A percentile compares a stretch with the other conserved stretches of the same genome.
Evolutionary conservation across 192 early-diverging fungal genomes (phyloP).

Genomic region (Linnemannia zychae): DNA sequence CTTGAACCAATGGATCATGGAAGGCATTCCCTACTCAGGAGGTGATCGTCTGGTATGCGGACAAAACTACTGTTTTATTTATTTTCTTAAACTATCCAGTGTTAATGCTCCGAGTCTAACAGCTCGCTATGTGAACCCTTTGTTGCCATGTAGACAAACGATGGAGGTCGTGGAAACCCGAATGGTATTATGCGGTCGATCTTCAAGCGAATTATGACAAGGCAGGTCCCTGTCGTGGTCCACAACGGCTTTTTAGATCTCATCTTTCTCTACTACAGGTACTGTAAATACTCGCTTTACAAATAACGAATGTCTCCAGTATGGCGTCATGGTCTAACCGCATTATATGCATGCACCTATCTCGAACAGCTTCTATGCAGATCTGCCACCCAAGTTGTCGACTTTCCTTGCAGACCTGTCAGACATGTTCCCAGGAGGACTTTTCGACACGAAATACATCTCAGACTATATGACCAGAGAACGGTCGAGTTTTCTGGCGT

Average conservation of each 20-base stretch:
- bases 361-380: constrained; percentile 76
- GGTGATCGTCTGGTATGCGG: constrained; percentile 60
- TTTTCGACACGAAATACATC: constrained; percentile 95
- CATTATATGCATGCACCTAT: not conserved
- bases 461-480: constrained; percentile 78
- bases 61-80: not conserved
- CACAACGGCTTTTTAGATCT: constrained; percentile 97
- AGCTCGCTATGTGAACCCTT: not conserved
- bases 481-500: constrained; percentile 74
- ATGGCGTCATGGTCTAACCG: not conserved
- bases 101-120: not conserved
- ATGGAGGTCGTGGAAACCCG: constrained; percentile 54
- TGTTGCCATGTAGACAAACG: constrained; percentile 30
- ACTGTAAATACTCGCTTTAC: not conserved
- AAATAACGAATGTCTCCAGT: too few species aligned
- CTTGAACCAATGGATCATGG: constrained; percentile 78
- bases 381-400: constrained; percentile 77
- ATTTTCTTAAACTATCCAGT: not conserved
- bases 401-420: constrained; percentile 82
- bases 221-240: constrained; percentile 78
- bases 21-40: constrained; percentile 85
- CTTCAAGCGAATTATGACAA: constrained; percentile 64
- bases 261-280: constrained; percentile 89
- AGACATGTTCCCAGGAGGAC: constrained; percentile 88
- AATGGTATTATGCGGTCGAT: constrained; percentile 68